Evolutionary conservation across 1,284 basidiomycete species (phyloP), one percentile per base, ranked within the genome.

Genomic region (Flammula alnicola): DNA sequence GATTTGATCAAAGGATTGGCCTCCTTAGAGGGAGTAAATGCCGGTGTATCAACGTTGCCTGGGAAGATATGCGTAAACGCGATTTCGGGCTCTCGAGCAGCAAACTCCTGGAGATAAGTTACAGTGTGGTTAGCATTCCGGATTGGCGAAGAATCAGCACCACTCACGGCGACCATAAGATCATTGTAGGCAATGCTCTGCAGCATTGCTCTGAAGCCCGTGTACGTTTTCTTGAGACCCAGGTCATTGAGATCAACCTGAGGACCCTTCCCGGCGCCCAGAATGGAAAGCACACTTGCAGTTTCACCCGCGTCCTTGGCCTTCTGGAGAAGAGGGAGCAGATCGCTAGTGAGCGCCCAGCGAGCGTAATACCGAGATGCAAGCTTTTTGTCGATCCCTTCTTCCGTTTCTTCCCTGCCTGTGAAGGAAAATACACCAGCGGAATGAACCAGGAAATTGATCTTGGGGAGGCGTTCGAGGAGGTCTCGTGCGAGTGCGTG

Each of bases 381-480:
- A 19, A 79, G n/a, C n/a, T n/a, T n/a, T n/a, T n/a, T n/a, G n/a
- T n/a, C n/a, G n/a, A n/a, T n/a, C n/a, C n/a, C n/a, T 38, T 78
- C 77, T 36, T 63, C 60, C 6, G 76, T 75, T 47, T 75, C 72
- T 19, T 69, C 64, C 16, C 71, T 56, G 10, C 72, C 71, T 11
- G 62, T 60, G 38, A 65, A 59, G 2, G 65, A 61, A 36, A 74
- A 55, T n/a, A 69, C 59, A 2, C 72, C 73, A 9, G 69, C 61
- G 12, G 65, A 65, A 49, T 75, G 63, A 8, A 76, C 61, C 8
- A 54, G 44, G 12, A 37, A 54, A 25, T 54, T 54, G 17, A 54
- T 22, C 26, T 68, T 73, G 0, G 63, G n/a, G n/a, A 69, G 38
- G 3, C 64, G 62, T 0, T 54, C 22, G 7, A 60, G 55, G 14